Evolutionary conservation across 2,329 filamentous ascomycete genomes (phyloP).

Genomic region (Aspergillus fumigatiaffinis): DNA sequence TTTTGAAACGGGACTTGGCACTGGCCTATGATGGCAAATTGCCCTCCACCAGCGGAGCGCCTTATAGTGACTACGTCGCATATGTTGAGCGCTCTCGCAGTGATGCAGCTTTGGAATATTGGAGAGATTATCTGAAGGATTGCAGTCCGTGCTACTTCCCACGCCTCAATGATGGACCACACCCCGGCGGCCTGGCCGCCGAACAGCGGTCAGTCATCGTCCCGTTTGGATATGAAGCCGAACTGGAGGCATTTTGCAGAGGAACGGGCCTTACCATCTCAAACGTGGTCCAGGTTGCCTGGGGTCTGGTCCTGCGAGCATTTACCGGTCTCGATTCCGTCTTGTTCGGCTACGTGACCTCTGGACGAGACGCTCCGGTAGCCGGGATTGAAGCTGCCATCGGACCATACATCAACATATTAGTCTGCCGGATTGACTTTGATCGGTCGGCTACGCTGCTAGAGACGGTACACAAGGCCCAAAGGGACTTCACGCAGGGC

Average conservation of each 20-base stretch:
- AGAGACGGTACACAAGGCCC: not conserved
- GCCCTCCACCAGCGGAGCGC: not conserved
- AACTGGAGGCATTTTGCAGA: not conserved
- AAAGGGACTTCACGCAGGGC: not conserved
- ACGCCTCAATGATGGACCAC: conserved; percentile 1
- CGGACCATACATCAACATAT: conserved; percentile 48
- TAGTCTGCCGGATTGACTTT: conserved; percentile 43
- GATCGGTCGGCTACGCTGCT: not conserved
- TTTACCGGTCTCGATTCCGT: conserved; percentile 21
- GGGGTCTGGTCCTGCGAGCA: conserved; percentile 20
- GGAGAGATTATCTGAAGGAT: conserved; percentile 5
- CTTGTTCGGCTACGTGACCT: conserved; percentile 28
- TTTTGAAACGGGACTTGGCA: not conserved
- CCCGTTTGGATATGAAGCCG: not conserved
- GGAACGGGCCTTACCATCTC: conserved; percentile 13
- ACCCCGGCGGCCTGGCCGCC: not conserved
- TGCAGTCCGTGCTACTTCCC: conserved; percentile 6
- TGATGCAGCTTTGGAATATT: conserved; percentile 9
- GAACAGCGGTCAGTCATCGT: conserved; percentile 2
- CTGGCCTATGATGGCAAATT: not conserved
- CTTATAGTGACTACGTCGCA: conserved; percentile 1
- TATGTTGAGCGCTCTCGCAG: conserved; percentile 9
- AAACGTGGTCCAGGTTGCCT: conserved; percentile 22
- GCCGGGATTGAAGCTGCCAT: conserved; percentile 36
- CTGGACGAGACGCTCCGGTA: conserved; percentile 36